Conservation (phyloP, 306 rosid species). For the Gynostemma pentaphyllum region DNA sequence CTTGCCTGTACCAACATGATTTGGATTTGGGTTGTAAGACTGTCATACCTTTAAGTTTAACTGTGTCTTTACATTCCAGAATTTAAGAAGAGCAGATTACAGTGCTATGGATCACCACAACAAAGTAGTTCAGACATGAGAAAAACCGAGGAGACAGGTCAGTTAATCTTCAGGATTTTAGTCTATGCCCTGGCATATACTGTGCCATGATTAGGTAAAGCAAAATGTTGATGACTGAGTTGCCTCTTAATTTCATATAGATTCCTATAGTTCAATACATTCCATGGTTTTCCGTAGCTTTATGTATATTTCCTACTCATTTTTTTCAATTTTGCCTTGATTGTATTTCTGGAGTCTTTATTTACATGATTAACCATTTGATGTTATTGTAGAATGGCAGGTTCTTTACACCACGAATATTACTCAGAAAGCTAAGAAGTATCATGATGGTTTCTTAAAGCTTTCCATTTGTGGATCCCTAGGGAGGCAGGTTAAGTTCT, state of each 20-base stretch:
- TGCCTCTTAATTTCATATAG: not conserved
- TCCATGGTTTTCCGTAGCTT: too few species aligned
- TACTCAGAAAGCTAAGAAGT: conserved; percentile 79
- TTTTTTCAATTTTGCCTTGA: not conserved
- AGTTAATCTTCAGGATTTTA: conserved; percentile 1
- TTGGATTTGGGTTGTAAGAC: not conserved
- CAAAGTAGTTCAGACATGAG: conserved; percentile 37
- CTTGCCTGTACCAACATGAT: not conserved
- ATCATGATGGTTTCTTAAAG: conserved; percentile 64
- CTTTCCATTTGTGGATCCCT: conserved; percentile 35
- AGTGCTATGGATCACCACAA: conserved; percentile 45
- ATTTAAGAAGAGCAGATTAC: conserved; percentile 66
- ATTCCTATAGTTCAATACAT: too few species aligned
- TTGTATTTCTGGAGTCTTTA: not conserved
- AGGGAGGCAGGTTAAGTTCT: conserved; percentile 52
- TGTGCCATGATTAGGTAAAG: not conserved
- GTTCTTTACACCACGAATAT: conserved; percentile 68
- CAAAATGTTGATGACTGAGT: not conserved
- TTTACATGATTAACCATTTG: conserved; percentile 14
- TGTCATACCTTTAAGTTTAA: conserved; percentile 18
- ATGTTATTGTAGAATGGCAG: conserved; percentile 49
- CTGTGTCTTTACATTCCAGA: conserved; percentile 36
- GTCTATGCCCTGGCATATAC: not conserved
- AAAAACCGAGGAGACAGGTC: conserved; percentile 41
- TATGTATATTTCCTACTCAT: not conserved